phyloP scores from a whole-genome alignment of 768 basidiomycete species.

The Trametes punicea region DNA sequence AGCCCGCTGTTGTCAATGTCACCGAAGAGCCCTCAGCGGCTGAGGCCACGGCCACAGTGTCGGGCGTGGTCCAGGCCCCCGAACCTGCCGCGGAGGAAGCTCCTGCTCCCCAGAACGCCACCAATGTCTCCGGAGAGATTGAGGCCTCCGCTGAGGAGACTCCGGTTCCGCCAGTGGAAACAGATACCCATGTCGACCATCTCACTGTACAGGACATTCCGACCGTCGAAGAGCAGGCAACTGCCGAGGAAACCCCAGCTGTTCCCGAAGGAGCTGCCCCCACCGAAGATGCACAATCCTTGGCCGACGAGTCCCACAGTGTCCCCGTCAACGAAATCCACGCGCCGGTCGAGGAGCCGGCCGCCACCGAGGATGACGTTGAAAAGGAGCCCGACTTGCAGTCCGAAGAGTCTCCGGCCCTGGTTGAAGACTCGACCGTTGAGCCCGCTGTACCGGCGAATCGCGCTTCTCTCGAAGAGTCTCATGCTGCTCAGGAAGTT shows the following conservation, averaged over 20 bases:
- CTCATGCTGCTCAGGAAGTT: too few relatives aligned
- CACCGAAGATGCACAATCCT: neutral
- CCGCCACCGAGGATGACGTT: neutral
- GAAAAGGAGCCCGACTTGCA: neutral
- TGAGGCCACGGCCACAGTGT: neutral
- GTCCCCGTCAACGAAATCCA: neutral
- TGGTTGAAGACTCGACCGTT: too few relatives aligned
- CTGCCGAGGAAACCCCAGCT: neutral
- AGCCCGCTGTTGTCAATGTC: neutral
- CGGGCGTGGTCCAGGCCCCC: neutral
- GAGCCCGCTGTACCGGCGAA: too few relatives aligned
- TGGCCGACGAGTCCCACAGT: neutral
- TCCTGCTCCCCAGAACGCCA: neutral
- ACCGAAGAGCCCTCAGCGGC: neutral
- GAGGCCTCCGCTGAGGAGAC: neutral
- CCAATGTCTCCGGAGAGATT: neutral
- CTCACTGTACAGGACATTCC: neutral
- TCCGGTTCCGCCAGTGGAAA: neutral
- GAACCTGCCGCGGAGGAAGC: constrained; percentile 1
- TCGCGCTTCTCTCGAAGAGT: too few relatives aligned
- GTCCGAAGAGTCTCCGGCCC: neutral
- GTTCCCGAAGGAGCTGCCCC: neutral
- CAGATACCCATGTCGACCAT: neutral
- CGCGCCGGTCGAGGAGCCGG: neutral
- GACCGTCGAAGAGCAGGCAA: neutral